Conservation (phyloP, 1,284 basidiomycete species). For the Fomitopsis betulina region DNA sequence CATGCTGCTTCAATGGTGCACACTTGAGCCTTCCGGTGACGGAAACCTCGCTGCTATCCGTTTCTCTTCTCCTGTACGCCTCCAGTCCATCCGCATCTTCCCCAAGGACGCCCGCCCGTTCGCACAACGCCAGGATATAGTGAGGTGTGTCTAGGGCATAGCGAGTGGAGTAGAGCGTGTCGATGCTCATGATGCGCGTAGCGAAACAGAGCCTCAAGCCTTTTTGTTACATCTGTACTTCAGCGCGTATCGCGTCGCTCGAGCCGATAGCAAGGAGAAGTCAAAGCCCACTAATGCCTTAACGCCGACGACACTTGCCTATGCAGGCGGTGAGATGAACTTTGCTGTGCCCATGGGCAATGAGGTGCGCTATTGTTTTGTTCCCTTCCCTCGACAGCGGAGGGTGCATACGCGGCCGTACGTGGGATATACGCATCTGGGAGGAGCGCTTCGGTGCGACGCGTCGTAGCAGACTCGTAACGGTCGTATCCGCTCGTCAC, state of each 20-base stretch:
- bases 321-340: constrained; percentile 62
- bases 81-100: constrained; percentile 61
- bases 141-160: constrained; percentile 47
- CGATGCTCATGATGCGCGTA: constrained; percentile 20
- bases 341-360: constrained; percentile 65
- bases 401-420: neutral
- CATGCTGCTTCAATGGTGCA: constrained; percentile 64
- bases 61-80: constrained; percentile 56
- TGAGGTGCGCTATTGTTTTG: constrained; percentile 40
- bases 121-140: constrained; percentile 45
- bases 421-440: neutral
- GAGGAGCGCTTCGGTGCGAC: neutral
- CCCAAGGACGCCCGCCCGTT: constrained; percentile 61
- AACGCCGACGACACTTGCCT: constrained; percentile 66
- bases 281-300: constrained; percentile 62
- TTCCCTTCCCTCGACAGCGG: neutral
- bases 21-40: constrained; percentile 52
- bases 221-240: constrained; percentile 73
- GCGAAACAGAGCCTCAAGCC: constrained; percentile 63
- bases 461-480: neutral
- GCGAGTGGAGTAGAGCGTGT: neutral
- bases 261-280: constrained; percentile 48
- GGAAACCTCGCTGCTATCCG: constrained; percentile 61
- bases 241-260: constrained; percentile 50
- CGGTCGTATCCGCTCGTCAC: neutral